phyloP scores from a whole-genome alignment of 345 rosid genomes.

The Durio zibethinus region DNA sequence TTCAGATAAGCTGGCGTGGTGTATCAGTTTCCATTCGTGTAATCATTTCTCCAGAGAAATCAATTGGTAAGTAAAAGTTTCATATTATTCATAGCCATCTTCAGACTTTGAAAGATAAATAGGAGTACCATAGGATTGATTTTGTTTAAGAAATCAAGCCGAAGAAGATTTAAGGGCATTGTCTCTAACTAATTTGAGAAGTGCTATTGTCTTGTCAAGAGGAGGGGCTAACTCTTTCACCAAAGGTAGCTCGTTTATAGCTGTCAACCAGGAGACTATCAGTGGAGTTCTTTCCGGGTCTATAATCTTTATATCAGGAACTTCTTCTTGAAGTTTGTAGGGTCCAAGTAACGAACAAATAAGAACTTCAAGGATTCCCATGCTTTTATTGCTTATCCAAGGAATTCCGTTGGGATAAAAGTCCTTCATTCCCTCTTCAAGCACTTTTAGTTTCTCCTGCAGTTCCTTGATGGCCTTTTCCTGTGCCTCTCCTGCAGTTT shows the following conservation, averaged over 20 bases:
- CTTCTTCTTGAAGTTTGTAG: conserved; percentile 37
- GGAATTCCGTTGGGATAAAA: conserved; percentile 21
- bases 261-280: conserved; percentile 34
- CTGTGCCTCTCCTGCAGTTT: conserved; percentile 37
- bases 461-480: conserved; percentile 33
- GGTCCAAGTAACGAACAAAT: conserved; percentile 28
- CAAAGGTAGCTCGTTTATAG: conserved; percentile 23
- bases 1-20: too few species aligned
- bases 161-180: background rate
- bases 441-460: conserved; percentile 31
- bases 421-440: conserved; percentile 45
- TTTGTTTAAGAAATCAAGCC: background rate
- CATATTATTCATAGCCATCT: background rate
- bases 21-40: too few species aligned
- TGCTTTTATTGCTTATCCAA: background rate
- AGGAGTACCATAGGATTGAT: background rate
- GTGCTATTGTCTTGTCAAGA: conserved; percentile 25
- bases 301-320: conserved; percentile 25
- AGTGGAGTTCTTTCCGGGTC: conserved; percentile 34
- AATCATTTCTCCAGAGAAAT: too few species aligned
- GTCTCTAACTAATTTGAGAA: conserved; percentile 25
- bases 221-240: conserved; percentile 33
- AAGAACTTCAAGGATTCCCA: conserved; percentile 37
- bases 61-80: background rate
- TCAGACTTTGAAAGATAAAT: background rate